These are phyloP conservation scores for Colletotrichum chrysophilum DNA, from an alignment of 2,329 filamentous ascomycete species.

Conservation along the genomic window DNA sequence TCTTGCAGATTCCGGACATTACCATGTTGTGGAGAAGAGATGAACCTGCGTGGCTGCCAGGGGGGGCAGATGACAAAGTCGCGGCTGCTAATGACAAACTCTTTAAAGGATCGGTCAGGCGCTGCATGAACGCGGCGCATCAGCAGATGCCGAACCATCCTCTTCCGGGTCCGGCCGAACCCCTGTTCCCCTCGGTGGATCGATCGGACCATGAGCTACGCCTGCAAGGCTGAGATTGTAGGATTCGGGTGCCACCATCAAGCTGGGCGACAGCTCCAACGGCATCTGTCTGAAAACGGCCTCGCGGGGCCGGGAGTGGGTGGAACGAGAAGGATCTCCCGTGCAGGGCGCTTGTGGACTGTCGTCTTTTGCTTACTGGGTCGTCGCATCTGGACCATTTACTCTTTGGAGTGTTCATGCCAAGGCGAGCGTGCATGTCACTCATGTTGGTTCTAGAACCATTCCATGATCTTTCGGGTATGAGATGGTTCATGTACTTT, in stretches of 20 bases:
- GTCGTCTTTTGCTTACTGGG: neutral
- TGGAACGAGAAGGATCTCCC: neutral
- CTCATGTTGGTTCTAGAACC: neutral
- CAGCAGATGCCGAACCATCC: constrained; percentile 6
- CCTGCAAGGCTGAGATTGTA: neutral
- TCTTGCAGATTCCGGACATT: neutral
- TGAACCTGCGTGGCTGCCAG: neutral
- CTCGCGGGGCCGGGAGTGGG: neutral
- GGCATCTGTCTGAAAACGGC: neutral
- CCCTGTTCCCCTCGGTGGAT: neutral
- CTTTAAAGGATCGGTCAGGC: neutral
- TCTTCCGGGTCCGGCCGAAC: neutral
- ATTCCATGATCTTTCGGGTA: neutral
- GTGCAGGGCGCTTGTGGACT: neutral
- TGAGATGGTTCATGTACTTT: neutral
- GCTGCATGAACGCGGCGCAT: neutral
- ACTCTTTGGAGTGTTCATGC: neutral
- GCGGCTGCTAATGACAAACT: neutral
- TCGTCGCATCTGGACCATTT: neutral
- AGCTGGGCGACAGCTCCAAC: neutral
- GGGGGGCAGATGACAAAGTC: neutral
- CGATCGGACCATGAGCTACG: neutral
- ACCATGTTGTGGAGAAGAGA: neutral
- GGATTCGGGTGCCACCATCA: neutral
- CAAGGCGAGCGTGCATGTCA: neutral